Evolutionary conservation across 345 rosid genomes (phyloP).

Genomic region (Luvunga scandens): DNA sequence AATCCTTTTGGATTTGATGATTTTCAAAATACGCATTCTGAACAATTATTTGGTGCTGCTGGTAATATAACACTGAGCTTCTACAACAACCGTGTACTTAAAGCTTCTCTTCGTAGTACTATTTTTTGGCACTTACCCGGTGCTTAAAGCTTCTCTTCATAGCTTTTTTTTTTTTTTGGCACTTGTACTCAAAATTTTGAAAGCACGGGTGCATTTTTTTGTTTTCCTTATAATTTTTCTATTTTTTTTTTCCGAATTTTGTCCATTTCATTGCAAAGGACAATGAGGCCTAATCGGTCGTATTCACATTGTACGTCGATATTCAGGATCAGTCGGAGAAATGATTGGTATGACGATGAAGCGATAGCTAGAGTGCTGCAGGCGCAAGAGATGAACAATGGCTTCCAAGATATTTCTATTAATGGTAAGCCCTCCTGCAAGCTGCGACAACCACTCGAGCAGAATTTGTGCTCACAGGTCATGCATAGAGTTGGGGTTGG

Average conservation of each 20-base stretch:
- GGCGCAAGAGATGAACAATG: background rate
- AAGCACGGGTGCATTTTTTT: background rate
- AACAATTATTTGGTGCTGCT: background rate
- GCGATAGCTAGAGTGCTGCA: background rate
- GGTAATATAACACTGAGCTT: background rate
- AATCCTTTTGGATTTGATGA: background rate
- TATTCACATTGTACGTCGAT: too few species aligned
- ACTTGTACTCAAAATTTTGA: background rate
- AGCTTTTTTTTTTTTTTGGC: background rate
- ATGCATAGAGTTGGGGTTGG: too few species aligned
- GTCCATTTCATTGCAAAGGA: background rate
- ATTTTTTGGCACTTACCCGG: background rate
- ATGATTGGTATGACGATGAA: background rate
- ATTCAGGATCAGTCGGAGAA: background rate
- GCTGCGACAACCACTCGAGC: too few species aligned
- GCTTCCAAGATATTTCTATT: background rate
- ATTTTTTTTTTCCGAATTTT: background rate
- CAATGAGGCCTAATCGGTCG: background rate
- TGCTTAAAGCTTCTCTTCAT: too few species aligned
- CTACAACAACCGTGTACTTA: background rate
- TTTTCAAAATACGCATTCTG: background rate
- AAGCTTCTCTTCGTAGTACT: background rate
- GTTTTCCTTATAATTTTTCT: background rate
- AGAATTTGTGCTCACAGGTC: too few species aligned
- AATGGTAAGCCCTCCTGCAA: background rate